Percentiles rank a stretch among this genome's conserved stretches.
Evolutionary conservation across 2,329 filamentous ascomycete species (phyloP).

Genomic region (Microcyclospora pomicola): DNA sequence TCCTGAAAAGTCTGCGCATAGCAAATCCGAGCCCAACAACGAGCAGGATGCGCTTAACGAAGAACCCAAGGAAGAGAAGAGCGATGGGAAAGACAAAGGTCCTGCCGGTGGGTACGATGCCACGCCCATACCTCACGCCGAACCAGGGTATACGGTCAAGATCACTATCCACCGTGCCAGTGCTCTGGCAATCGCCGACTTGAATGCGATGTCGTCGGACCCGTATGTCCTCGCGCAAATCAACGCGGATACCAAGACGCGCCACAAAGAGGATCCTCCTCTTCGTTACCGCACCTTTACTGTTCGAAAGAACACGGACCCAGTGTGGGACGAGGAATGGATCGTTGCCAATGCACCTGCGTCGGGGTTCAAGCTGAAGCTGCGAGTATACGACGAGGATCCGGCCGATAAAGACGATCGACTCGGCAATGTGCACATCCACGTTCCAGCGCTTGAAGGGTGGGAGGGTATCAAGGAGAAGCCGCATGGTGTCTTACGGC

Average conservation of each 20-base stretch:
- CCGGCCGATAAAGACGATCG: constrained; percentile 73
- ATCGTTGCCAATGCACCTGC: constrained; percentile 74
- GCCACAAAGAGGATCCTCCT: constrained; percentile 76
- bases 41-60: no score
- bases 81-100: constrained; percentile 20
- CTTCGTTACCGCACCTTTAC: constrained; percentile 65
- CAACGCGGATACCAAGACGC: constrained; percentile 51
- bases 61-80: constrained; percentile 6
- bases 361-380: constrained; percentile 71
- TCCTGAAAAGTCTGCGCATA: no score
- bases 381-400: constrained; percentile 82
- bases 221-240: constrained; percentile 72
- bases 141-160: constrained; percentile 60
- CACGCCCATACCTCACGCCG: constrained; percentile 54
- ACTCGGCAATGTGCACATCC: constrained; percentile 70
- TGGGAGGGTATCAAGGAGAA: constrained; percentile 57
- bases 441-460: constrained; percentile 45
- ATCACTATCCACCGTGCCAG: constrained; percentile 71
- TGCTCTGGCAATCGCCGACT: constrained; percentile 72
- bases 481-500: constrained; percentile 63
- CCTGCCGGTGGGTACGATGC: constrained; percentile 68
- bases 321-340: constrained; percentile 76
- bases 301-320: constrained; percentile 55
- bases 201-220: constrained; percentile 65
- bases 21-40: no score